These are phyloP conservation scores for Trichoderma pleuroti DNA, from an alignment of 2,329 filamentous ascomycete genomes.

Conservation along the genomic window DNA sequence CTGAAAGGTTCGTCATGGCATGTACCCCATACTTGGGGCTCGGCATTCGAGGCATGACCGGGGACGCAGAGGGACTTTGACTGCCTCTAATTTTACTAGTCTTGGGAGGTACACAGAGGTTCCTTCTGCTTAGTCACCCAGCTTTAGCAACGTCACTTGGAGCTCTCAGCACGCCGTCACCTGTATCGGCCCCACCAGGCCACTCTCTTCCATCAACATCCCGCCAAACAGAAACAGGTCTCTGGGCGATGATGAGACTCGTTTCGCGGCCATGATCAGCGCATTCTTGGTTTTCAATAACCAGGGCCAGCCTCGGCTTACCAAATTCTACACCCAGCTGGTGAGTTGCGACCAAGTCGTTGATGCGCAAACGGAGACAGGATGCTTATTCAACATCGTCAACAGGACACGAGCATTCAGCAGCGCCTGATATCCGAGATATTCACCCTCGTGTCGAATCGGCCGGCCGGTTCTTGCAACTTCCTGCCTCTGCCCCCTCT, in stretches of 20 bases:
- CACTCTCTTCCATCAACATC: slow-evolving; percentile 11
- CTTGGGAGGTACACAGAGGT: background rate
- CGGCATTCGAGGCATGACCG: background rate
- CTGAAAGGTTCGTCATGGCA: slow-evolving; percentile 6
- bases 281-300: slow-evolving; percentile 99
- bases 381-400: background rate
- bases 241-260: slow-evolving; percentile 23
- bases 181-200: background rate
- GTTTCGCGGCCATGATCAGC: slow-evolving; percentile 74
- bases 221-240: background rate
- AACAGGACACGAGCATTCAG: slow-evolving; percentile 91
- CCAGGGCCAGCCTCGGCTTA: slow-evolving; percentile 91
- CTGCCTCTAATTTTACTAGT: too few species aligned
- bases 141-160: background rate
- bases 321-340: slow-evolving; percentile 97
- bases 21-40: slow-evolving; percentile 11
- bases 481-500: slow-evolving; percentile 79
- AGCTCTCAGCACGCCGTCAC: background rate
- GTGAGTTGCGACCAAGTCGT: slow-evolving; percentile 43
- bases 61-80: background rate
- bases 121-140: slow-evolving; percentile 6
- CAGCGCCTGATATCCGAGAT: slow-evolving; percentile 97
- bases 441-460: slow-evolving; percentile 90
- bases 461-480: slow-evolving; percentile 89
- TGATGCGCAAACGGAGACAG: background rate